Conservation (phyloP, 305 asterid species). For the Fraxinus paxiana region DNA sequence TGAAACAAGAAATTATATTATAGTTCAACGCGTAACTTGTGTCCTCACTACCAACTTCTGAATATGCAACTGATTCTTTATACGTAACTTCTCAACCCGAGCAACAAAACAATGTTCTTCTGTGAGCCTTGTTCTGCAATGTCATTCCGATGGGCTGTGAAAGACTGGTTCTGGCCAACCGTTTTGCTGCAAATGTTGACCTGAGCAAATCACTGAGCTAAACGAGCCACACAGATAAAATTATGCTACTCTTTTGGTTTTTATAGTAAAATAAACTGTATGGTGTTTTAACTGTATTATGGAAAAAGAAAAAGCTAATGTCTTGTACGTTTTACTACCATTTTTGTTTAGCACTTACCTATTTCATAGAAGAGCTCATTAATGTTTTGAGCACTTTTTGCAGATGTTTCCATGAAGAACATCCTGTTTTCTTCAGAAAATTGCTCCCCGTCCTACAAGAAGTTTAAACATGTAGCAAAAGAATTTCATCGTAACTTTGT, state of each 20-base stretch:
- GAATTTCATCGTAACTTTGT: not conserved
- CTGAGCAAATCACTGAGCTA: not conserved
- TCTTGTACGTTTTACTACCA: not conserved
- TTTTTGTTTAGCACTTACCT: conserved; percentile 7
- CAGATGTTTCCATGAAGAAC: conserved; percentile 30
- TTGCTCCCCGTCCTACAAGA: conserved; percentile 29
- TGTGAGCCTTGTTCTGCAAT: conserved; percentile 15
- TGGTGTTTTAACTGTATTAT: not conserved
- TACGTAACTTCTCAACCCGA: conserved; percentile 2
- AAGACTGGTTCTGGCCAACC: conserved; percentile 23
- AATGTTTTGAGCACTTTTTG: conserved; percentile 34
- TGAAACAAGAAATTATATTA: not conserved
- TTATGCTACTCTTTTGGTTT: not conserved
- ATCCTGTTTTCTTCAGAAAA: conserved; percentile 33
- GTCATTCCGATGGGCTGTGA: conserved; percentile 25
- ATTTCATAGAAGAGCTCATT: conserved; percentile 34
- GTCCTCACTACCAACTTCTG: not conserved
- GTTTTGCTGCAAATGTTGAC: conserved; percentile 25
- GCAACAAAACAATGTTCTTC: conserved; percentile 28
- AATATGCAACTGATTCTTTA: not conserved
- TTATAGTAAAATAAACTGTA: not conserved
- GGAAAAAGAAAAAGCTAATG: not conserved
- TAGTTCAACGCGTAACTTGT: not conserved
- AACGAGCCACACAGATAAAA: not conserved
- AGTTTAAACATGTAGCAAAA: not conserved